phyloP scores from a whole-genome alignment of 805 yeast genomes.

The Candida tibetensis region DNA sequence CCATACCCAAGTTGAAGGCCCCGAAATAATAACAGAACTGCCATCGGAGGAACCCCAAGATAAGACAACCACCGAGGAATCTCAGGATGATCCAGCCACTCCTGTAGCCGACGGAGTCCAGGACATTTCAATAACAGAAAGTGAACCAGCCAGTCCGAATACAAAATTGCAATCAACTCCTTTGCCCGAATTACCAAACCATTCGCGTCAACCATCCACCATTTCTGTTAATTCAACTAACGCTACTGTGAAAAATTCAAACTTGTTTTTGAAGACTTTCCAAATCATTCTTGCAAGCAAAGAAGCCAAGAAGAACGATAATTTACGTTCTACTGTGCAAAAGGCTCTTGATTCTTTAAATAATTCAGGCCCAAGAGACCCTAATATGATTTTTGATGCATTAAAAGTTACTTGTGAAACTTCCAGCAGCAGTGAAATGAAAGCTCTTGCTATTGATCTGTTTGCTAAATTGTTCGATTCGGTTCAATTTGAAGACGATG shows the following conservation, averaged over 20 bases:
- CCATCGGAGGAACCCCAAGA: too few relatives aligned
- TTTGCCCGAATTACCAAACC: too few relatives aligned
- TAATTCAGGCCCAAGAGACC: constrained; percentile 39
- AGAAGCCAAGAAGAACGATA: constrained; percentile 56
- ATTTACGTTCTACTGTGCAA: constrained; percentile 34
- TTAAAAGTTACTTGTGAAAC: constrained; percentile 73
- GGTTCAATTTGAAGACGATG: constrained; percentile 63
- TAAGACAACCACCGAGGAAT: too few relatives aligned
- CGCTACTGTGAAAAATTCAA: constrained; percentile 21
- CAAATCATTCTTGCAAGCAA: constrained; percentile 55
- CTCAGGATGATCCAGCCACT: too few relatives aligned
- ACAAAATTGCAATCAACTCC: too few relatives aligned
- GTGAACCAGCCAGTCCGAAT: too few relatives aligned
- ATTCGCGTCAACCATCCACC: constrained; percentile 5
- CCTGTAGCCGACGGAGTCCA: neutral
- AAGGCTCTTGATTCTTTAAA: constrained; percentile 44
- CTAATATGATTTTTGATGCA: constrained; percentile 69
- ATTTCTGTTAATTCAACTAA: constrained; percentile 5
- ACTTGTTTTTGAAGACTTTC: constrained; percentile 51
- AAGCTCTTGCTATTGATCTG: constrained; percentile 75
- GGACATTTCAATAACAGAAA: neutral
- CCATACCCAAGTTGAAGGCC: too few relatives aligned
- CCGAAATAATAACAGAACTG: too few relatives aligned
- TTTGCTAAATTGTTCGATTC: constrained; percentile 87
- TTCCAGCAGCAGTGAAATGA: constrained; percentile 54